A percentile compares a stretch with the other conserved stretches of the same genome.
Conservation (phyloP, 106 monocot species). For the Acorus gramineus region DNA sequence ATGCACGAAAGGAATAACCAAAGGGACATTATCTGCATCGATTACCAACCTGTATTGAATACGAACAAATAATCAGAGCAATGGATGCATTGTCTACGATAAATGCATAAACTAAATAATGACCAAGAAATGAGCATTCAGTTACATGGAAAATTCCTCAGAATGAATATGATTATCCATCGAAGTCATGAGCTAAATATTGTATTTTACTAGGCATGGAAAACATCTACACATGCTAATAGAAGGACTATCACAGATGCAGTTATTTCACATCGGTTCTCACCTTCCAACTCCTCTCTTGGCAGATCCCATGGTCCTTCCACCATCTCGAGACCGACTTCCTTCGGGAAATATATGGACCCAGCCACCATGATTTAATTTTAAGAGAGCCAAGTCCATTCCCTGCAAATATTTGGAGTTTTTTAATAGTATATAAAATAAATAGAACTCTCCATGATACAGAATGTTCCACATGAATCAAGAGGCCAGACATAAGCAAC, state of each 20-base stretch:
- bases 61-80: not conserved
- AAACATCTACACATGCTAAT: no score
- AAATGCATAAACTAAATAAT: not conserved
- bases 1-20: slow-evolving; percentile 82
- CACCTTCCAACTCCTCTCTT: slow-evolving; percentile 95
- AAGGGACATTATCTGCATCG: slow-evolving; percentile 66
- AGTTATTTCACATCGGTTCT: slow-evolving; percentile 2
- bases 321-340: slow-evolving; percentile 84
- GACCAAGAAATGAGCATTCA: not conserved
- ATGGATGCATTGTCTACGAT: not conserved
- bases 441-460: not conserved
- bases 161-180: no score
- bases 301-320: slow-evolving; percentile 50
- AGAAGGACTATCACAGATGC: no score
- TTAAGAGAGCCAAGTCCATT: slow-evolving; percentile 90
- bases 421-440: not conserved
- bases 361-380: slow-evolving; percentile 88
- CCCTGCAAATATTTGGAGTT: slow-evolving; percentile 30
- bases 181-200: no score
- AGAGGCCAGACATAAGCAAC: no score
- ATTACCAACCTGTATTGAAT: slow-evolving; percentile 48
- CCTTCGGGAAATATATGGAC: slow-evolving; percentile 98
- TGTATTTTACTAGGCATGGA: no score
- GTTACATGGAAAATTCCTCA: no score
- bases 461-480: no score